A percentile compares a stretch with the other conserved stretches of the same genome.
Conservation (phyloP, 352 stramenopile genomes). For the Pythium grandisporangium region DNA sequence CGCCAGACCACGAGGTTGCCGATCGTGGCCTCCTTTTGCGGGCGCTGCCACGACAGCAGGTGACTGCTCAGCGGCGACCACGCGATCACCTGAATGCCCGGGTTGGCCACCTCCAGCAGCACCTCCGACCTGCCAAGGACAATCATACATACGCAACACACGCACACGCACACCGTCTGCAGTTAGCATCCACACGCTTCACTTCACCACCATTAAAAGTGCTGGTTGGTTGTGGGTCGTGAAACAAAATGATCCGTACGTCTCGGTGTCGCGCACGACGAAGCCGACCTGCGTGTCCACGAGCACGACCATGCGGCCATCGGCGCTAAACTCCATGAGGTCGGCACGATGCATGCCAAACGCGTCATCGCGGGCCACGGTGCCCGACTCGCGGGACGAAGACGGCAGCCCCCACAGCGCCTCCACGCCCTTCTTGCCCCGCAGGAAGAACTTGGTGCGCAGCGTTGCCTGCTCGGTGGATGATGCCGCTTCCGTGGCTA, state of each 20-base stretch:
- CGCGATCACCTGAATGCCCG: constrained; percentile 63
- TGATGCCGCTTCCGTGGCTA: too few species aligned
- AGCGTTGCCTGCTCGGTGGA: too few species aligned
- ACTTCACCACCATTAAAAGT: too few species aligned
- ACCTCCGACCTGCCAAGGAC: constrained; percentile 50
- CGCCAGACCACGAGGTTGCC: constrained; percentile 86
- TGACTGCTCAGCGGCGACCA: constrained; percentile 80
- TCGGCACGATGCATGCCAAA: constrained; percentile 39
- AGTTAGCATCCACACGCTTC: too few species aligned
- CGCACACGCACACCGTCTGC: neutral
- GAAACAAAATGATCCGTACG: constrained; percentile 11
- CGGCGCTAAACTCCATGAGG: constrained; percentile 66
- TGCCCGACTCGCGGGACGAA: constrained; percentile 27
- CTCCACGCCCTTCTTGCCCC: constrained; percentile 68
- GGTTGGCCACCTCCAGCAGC: constrained; percentile 50
- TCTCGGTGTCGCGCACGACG: constrained; percentile 54
- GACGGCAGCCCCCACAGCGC: constrained; percentile 62
- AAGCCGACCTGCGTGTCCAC: constrained; percentile 57
- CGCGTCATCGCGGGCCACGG: constrained; percentile 41
- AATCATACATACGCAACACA: constrained; percentile 1
- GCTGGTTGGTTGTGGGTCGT: neutral
- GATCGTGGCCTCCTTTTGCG: constrained; percentile 51
- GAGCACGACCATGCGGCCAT: constrained; percentile 59
- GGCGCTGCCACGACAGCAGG: constrained; percentile 84
- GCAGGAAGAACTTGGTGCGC: constrained; percentile 82